These are phyloP conservation scores for Trichoderma hamatum DNA, from an alignment of 2,329 filamentous ascomycete genomes.

Conservation along the genomic window DNA sequence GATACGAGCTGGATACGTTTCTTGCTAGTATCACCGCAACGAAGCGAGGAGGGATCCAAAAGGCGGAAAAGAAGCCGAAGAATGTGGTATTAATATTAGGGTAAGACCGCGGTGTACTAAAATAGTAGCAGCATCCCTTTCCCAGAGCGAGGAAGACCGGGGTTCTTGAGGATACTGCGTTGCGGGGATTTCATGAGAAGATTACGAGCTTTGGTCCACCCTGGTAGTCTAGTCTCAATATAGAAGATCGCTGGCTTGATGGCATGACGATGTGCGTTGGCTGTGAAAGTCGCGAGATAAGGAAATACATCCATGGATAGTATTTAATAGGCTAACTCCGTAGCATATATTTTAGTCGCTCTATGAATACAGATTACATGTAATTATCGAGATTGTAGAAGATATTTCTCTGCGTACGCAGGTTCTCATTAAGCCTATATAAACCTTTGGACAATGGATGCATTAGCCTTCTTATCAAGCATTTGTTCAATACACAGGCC, in stretches of 20 bases:
- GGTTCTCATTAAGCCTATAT: too few relatives aligned
- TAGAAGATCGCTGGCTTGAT: not conserved
- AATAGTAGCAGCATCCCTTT: not conserved
- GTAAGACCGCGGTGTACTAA: not conserved
- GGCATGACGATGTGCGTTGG: not conserved
- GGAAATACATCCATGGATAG: too few relatives aligned
- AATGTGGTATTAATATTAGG: slow-evolving; percentile 9
- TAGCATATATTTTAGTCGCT: not conserved
- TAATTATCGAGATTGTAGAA: not conserved
- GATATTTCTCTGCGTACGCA: not conserved
- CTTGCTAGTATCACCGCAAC: not conserved
- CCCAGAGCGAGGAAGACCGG: not conserved
- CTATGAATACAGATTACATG: not conserved
- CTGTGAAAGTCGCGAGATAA: not conserved
- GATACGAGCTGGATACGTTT: not conserved
- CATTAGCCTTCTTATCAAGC: not conserved
- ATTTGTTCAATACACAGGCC: not conserved
- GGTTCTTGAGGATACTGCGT: not conserved
- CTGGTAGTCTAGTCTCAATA: not conserved
- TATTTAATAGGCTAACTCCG: not conserved
- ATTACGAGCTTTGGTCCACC: not conserved
- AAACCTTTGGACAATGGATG: not conserved
- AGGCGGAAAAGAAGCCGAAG: slow-evolving; percentile 23
- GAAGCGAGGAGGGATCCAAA: not conserved
- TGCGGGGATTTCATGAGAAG: slow-evolving; percentile 1